Evolutionary conservation across 2,329 filamentous ascomycete genomes (phyloP).

Genomic region (Calonectria pauciramosa): DNA sequence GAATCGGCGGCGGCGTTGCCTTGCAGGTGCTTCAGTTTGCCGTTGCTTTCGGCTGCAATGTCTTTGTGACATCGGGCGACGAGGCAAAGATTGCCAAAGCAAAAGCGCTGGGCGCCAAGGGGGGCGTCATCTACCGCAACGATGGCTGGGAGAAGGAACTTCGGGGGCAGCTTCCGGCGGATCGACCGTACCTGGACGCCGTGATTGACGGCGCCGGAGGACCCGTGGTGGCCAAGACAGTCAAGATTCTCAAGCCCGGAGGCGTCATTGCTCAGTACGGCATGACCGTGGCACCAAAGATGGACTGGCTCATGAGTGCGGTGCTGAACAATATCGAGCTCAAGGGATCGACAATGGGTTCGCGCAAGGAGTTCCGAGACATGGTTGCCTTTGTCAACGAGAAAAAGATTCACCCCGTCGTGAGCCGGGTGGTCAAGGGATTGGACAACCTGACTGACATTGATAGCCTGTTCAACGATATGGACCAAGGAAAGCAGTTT

Average conservation of each 20-base stretch:
- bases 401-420: conserved; percentile 80
- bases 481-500: conserved; percentile 89
- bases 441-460: conserved; percentile 84
- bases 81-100: conserved; percentile 83
- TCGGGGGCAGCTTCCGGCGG: conserved; percentile 70
- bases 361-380: conserved; percentile 87
- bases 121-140: conserved; percentile 86
- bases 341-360: conserved; percentile 91
- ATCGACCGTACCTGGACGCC: conserved; percentile 80
- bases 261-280: conserved; percentile 91
- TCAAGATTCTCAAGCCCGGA: conserved; percentile 80
- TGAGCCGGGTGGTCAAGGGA: conserved; percentile 81
- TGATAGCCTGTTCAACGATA: conserved; percentile 86
- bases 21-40: conserved; percentile 86
- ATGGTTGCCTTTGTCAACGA: conserved; percentile 87
- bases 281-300: conserved; percentile 89
- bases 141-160: conserved; percentile 87
- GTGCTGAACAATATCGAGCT: conserved; percentile 91
- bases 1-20: conserved; percentile 93
- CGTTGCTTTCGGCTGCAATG: conserved; percentile 78
- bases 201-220: conserved; percentile 94
- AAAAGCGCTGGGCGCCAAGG: conserved; percentile 78
- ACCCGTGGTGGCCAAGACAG: conserved; percentile 79
- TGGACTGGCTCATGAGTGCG: conserved; percentile 88
- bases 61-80: conserved; percentile 86